These are phyloP conservation scores for Termitomyces sp. DNA, from an alignment of 768 basidiomycete genomes.

Conservation along the genomic window DNA sequence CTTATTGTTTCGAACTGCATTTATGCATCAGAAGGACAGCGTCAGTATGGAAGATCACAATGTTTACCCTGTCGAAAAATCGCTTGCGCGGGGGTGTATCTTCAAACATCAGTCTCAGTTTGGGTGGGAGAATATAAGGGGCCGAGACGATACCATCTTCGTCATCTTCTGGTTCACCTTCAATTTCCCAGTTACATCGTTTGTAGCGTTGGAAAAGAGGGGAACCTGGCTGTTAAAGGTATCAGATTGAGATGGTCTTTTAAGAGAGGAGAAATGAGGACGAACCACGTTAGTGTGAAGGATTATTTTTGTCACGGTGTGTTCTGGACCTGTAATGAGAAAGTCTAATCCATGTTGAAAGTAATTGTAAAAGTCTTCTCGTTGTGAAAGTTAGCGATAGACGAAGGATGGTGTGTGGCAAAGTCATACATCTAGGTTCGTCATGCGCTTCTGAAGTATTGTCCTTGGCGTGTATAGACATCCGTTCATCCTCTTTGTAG, in stretches of 20 bases:
- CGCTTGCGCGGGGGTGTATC: constrained; percentile 74
- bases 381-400: constrained; percentile 2
- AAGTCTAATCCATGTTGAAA: constrained; percentile 91
- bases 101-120: constrained; percentile 23
- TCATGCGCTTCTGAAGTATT: constrained; percentile 43
- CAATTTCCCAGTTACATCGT: constrained; percentile 88
- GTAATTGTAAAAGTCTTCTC: constrained; percentile 86
- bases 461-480: constrained; percentile 72
- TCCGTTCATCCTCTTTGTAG: constrained; percentile 87
- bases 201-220: constrained; percentile 89
- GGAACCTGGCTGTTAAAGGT: constrained; percentile 68
- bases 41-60: not conserved
- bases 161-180: constrained; percentile 76
- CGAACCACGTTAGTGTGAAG: constrained; percentile 82
- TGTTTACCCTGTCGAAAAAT: constrained; percentile 63
- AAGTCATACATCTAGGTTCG: constrained; percentile 47
- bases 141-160: constrained; percentile 58
- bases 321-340: constrained; percentile 67
- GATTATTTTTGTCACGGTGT: constrained; percentile 80
- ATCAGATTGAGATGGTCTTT: not conserved
- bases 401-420: not conserved
- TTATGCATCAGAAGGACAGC: not conserved
- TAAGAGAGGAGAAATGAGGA: constrained; percentile 21
- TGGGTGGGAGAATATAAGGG: not conserved
- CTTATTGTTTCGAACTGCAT: constrained; percentile 72